Evolutionary conservation across 768 basidiomycete genomes (phyloP).

Genomic region (Termitomyces sp.): DNA sequence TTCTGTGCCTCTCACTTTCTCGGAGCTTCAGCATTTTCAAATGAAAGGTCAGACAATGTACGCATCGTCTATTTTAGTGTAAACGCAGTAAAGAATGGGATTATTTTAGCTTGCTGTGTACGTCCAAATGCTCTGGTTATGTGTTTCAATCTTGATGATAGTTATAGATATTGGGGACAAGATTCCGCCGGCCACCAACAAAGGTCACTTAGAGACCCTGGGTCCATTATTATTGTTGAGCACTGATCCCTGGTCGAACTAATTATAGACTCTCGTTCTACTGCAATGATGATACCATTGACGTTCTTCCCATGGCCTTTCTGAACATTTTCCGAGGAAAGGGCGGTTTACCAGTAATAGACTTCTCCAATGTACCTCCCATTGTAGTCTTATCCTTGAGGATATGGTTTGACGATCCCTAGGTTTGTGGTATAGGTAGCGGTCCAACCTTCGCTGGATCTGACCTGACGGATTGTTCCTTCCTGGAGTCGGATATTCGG

Average conservation of each 20-base stretch:
- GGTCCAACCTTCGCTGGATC: constrained; percentile 54
- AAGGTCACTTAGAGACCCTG: constrained; percentile 19
- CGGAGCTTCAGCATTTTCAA: constrained; percentile 27
- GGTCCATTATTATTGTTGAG: neutral
- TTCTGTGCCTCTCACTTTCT: constrained; percentile 6
- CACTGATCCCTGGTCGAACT: neutral
- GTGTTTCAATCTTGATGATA: neutral
- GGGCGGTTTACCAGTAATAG: constrained; percentile 53
- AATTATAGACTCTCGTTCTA: constrained; percentile 47
- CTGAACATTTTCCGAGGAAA: constrained; percentile 58
- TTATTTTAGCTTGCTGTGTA: constrained; percentile 33
- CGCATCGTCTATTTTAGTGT: neutral
- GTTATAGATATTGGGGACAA: constrained; percentile 38
- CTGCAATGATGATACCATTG: constrained; percentile 60
- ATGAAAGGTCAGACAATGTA: constrained; percentile 34
- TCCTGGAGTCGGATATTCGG: constrained; percentile 58
- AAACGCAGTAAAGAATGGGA: neutral
- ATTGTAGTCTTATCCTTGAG: neutral
- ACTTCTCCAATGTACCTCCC: constrained; percentile 54
- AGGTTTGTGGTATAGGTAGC: constrained; percentile 53
- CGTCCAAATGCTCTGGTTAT: constrained; percentile 8
- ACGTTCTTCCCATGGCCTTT: constrained; percentile 61
- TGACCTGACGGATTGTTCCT: constrained; percentile 59
- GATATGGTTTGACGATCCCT: neutral
- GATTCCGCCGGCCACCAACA: constrained; percentile 35